Percentiles rank a stretch among this genome's conserved stretches.
These are phyloP conservation scores for Candida schatavii DNA, from an alignment of 805 yeast species.

Conservation along the genomic window DNA sequence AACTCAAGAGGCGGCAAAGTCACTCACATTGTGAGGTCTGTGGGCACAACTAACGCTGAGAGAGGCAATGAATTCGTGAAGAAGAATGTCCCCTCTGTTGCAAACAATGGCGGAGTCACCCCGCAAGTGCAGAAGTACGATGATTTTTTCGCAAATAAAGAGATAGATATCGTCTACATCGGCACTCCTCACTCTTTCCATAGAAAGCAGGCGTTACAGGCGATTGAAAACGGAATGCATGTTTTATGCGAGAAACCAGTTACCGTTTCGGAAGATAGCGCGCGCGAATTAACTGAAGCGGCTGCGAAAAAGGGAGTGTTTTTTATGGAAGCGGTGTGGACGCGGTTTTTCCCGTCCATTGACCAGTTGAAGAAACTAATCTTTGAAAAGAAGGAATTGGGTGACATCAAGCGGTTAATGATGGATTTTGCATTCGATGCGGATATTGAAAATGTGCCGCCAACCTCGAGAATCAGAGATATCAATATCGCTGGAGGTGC, in stretches of 20 bases:
- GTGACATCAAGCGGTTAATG: conserved; percentile 43
- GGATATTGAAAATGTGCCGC: conserved; percentile 28
- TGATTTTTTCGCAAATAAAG: conserved; percentile 40
- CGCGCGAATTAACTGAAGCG: conserved; percentile 36
- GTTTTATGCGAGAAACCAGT: conserved; percentile 57
- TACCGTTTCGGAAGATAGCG: conserved; percentile 46
- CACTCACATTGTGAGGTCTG: conserved; percentile 32
- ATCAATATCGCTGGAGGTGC: conserved; percentile 55
- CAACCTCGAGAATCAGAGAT: conserved; percentile 37
- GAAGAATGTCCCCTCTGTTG: conserved; percentile 13
- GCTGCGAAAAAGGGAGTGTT: conserved; percentile 45
- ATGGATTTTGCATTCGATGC: conserved; percentile 42
- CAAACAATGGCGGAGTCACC: conserved; percentile 24
- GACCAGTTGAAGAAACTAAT: conserved; percentile 32
- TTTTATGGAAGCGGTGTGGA: conserved; percentile 62
- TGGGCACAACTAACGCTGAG: conserved; percentile 36
- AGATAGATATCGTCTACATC: conserved; percentile 49
- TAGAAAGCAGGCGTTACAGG: conserved; percentile 41
- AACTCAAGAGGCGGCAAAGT: conserved; percentile 20
- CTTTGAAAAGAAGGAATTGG: conserved; percentile 41
- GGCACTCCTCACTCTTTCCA: conserved; percentile 57
- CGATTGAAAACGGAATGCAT: conserved; percentile 45
- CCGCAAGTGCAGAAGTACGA: conserved; percentile 34
- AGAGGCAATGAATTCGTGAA: conserved; percentile 36
- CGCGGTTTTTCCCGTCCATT: conserved; percentile 50